Percentiles rank a stretch among this genome's conserved stretches.
Evolutionary conservation across 2,329 filamentous ascomycete genomes (phyloP).

Genomic region (Thielaviopsis euricoi): DNA sequence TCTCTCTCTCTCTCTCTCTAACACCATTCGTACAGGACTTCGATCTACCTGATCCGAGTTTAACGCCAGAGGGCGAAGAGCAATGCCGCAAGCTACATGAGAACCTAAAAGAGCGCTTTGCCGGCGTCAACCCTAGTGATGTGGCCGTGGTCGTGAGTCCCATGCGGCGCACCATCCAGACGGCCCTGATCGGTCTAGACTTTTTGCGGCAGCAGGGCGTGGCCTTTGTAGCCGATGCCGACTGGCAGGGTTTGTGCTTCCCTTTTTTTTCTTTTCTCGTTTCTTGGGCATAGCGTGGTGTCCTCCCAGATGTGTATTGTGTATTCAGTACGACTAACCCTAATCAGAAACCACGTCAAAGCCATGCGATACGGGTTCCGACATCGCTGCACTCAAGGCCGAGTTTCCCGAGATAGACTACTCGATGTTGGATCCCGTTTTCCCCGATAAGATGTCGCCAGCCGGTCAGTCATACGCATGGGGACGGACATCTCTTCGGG

Average conservation of each 20-base stretch:
- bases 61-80: constrained; percentile 30
- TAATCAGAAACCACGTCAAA: constrained; percentile 33
- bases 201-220: constrained; percentile 40
- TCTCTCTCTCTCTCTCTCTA: too few relatives aligned
- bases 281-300: neutral
- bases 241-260: constrained; percentile 41
- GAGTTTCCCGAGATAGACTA: constrained; percentile 44
- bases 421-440: constrained; percentile 37
- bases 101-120: constrained; percentile 25
- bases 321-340: neutral
- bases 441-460: constrained; percentile 43
- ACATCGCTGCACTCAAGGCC: constrained; percentile 24
- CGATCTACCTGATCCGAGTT: constrained; percentile 30
- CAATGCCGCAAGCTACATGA: constrained; percentile 31
- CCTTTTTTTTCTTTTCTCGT: neutral
- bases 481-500: constrained; percentile 34
- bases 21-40: constrained; percentile 26
- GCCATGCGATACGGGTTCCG: constrained; percentile 45
- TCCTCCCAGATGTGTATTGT: neutral
- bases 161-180: constrained; percentile 50
- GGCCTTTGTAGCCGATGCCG: constrained; percentile 38
- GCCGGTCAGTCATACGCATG: constrained; percentile 32
- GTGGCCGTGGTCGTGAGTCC: constrained; percentile 44
- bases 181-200: constrained; percentile 38
- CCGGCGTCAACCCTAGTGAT: constrained; percentile 18